Conservation (phyloP, 176 grass and related monocot genomes). For the Rhynchospora breviuscula region DNA sequence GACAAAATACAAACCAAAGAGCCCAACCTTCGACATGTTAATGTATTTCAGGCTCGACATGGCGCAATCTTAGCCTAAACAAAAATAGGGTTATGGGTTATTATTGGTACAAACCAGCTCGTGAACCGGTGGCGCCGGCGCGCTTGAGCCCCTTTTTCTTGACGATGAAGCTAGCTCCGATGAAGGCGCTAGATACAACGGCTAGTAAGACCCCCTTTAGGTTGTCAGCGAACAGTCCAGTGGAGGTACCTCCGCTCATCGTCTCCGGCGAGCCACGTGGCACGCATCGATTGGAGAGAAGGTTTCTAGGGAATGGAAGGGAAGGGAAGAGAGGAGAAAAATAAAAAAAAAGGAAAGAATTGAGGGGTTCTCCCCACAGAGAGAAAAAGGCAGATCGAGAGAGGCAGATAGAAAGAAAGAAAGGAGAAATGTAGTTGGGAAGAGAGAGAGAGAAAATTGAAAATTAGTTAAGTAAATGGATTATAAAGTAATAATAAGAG, state of each 20-base stretch:
- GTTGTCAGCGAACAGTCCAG: conserved; percentile 60
- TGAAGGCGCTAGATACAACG: conserved; percentile 80
- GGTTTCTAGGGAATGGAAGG: background rate
- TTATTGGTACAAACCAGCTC: conserved; percentile 41
- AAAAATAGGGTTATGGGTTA: background rate
- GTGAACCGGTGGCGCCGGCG: conserved; percentile 53
- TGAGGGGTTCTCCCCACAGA: background rate
- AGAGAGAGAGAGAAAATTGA: background rate
- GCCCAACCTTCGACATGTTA: background rate
- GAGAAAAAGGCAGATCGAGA: background rate
- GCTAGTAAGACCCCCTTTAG: conserved; percentile 79
- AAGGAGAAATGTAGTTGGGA: conserved; percentile 10
- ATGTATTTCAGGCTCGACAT: conserved; percentile 3
- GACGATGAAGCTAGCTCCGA: conserved; percentile 98
- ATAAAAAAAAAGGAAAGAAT: background rate
- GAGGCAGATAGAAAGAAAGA: background rate
- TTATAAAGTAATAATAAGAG: background rate
- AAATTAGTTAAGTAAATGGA: background rate
- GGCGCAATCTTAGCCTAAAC: background rate
- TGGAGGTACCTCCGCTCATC: conserved; percentile 37
- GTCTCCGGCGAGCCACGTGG: conserved; percentile 16
- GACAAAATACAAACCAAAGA: conserved; percentile 5
- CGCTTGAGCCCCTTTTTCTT: conserved; percentile 94
- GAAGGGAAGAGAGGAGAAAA: background rate
- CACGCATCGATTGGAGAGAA: conserved; percentile 31